These are phyloP conservation scores for Emergomyces africanus DNA, from an alignment of 2,329 filamentous ascomycete genomes.

Conservation along the genomic window DNA sequence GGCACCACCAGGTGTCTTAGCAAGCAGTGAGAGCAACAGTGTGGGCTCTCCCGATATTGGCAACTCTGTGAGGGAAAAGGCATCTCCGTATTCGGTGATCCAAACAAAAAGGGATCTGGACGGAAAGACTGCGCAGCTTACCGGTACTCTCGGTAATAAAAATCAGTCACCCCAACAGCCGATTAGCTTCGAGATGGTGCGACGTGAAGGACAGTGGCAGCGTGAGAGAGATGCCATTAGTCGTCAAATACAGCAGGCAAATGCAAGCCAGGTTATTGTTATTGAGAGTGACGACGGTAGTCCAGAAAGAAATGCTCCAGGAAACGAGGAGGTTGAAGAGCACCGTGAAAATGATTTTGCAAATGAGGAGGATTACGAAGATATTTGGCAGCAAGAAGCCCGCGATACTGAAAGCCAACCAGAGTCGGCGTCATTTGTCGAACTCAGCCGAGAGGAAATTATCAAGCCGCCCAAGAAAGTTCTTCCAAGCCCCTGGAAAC, in stretches of 20 bases:
- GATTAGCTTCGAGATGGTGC: constrained; percentile 15
- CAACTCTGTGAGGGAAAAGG: neutral
- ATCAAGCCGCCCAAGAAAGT: constrained; percentile 12
- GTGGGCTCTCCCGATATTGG: neutral
- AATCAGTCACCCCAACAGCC: neutral
- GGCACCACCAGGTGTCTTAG: constrained; percentile 7
- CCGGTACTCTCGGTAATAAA: neutral
- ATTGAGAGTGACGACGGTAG: constrained; percentile 25
- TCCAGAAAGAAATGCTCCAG: neutral
- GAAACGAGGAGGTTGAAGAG: constrained; percentile 8
- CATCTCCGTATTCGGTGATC: neutral
- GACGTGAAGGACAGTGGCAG: constrained; percentile 31
- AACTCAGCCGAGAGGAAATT: constrained; percentile 12
- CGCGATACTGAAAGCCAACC: constrained; percentile 24
- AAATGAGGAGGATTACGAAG: constrained; percentile 26
- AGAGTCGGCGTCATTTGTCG: constrained; percentile 13
- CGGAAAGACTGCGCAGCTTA: neutral
- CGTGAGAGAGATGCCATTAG: constrained; percentile 33
- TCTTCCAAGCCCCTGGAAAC: constrained; percentile 22
- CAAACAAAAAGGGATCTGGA: neutral
- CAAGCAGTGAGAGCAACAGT: constrained; percentile 2
- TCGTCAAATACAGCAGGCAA: constrained; percentile 31
- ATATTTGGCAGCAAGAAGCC: constrained; percentile 37
- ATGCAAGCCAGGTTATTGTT: constrained; percentile 31
- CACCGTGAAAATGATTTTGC: constrained; percentile 6